A percentile compares a stretch with the other conserved stretches of the same genome.
These are phyloP conservation scores for Microsporum audouinii DNA, from an alignment of 2,329 filamentous ascomycete species.

Conservation along the genomic window DNA sequence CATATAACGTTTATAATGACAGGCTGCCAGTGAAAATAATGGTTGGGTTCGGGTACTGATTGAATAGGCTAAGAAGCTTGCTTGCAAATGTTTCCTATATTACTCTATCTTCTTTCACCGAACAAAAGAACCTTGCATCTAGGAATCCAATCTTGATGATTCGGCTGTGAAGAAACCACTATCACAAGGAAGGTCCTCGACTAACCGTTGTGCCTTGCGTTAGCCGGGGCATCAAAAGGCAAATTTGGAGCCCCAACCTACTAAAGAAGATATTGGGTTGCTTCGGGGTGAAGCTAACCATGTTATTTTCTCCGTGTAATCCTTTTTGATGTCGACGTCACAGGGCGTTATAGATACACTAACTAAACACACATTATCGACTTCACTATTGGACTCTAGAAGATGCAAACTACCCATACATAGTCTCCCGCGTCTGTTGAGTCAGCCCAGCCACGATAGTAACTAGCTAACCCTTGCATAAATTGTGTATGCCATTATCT, in stretches of 20 bases:
- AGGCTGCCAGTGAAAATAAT: background rate
- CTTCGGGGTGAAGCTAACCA: background rate
- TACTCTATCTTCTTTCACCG: background rate
- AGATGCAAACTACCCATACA: background rate
- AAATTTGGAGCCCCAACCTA: background rate
- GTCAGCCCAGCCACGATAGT: background rate
- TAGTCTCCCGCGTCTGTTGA: background rate
- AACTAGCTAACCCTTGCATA: background rate
- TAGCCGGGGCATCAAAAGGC: background rate
- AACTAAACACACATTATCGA: background rate
- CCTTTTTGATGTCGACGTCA: background rate
- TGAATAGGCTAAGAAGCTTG: background rate
- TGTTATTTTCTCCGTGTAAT: background rate
- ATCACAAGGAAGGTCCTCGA: background rate
- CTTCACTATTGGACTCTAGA: background rate
- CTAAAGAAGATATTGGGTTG: background rate
- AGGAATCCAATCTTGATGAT: background rate
- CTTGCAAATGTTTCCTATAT: background rate
- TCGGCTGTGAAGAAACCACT: background rate
- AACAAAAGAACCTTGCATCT: background rate
- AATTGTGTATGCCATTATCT: background rate
- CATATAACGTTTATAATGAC: background rate
- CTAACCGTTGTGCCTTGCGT: constrained; percentile 4
- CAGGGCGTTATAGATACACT: background rate
- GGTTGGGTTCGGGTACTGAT: background rate